Evolutionary conservation across 305 asterid genomes (phyloP), one percentile per base, ranked within the genome.

Genomic region (Nicotiana rustica): DNA sequence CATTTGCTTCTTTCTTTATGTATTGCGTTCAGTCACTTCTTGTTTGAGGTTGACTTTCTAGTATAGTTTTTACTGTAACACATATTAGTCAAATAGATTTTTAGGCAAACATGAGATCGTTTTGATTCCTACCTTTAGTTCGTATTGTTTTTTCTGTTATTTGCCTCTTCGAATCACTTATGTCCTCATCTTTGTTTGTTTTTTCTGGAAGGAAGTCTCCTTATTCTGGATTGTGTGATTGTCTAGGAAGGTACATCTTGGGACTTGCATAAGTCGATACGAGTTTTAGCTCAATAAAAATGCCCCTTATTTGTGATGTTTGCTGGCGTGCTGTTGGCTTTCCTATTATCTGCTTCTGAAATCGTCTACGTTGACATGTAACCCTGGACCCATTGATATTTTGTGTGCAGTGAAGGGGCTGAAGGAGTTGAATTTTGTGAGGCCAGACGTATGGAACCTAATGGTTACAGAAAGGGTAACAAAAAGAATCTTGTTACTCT

Each of bases 381-480:
- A 47, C 41, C 17, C 29, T 80, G 52, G 83, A 44, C 31, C 18
- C 36, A 67, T 81, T 67, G 15, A 55, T 59, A 21, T 68, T 57
- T 35, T 67, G 38, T 80, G 78, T 88, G 81, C 82, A 64, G 60
- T 85, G 88, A 88, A 92, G 91, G 19, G 80, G 52, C 67, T 55
- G 77, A 77, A 60, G 81, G 85, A 89, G 82, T 82, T 67, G 86
- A 71, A 33, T 59, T 84, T 82, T 82, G 44, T 41, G 66, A 77
- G 80, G 36, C 68, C 67, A 67, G 85, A 87, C 85, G 75, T 83
- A 93, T 95, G 98, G 98, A 96, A 83, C 81, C 82, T 80, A 90
- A 85, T 93, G 92, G 90, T 81, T 90, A 89, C 77, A 86, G 86
- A 76, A 90, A 90, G 85, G 89, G 86, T 75, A 89, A 89, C 82